phyloP scores from a whole-genome alignment of 257 asterid species.

The Primulina huaijiensis region DNA sequence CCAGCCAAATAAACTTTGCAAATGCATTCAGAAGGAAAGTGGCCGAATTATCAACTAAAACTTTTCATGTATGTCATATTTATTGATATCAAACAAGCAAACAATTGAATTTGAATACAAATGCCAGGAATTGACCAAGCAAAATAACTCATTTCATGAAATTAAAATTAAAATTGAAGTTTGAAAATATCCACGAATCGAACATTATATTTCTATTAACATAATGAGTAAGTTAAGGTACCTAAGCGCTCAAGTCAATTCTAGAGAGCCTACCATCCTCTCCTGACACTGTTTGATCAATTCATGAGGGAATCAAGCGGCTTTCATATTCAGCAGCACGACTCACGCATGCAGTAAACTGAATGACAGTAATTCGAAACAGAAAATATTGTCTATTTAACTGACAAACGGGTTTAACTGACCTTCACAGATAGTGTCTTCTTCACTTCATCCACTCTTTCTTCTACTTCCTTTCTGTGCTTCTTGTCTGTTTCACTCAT shows the following conservation, averaged over 20 bases:
- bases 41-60: slow-evolving; percentile 14
- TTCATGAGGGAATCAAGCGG: slow-evolving; percentile 15
- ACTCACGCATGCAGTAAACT: not conserved
- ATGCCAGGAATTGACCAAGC: not conserved
- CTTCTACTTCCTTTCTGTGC: slow-evolving; percentile 82
- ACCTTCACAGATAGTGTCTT: slow-evolving; percentile 80
- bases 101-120: not conserved
- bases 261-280: slow-evolving; percentile 2
- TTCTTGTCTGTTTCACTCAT: slow-evolving; percentile 78
- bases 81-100: slow-evolving; percentile 1
- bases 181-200: not conserved
- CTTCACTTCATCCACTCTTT: slow-evolving; percentile 71
- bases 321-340: slow-evolving; percentile 19
- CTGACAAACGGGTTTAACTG: slow-evolving; percentile 33
- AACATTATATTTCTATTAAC: not conserved
- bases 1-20: not conserved
- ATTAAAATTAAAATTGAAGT: not conserved
- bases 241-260: slow-evolving; percentile 14
- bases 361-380: not conserved
- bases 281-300: not conserved
- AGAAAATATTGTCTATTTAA: slow-evolving; percentile 20
- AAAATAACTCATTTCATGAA: not conserved
- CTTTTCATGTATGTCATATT: not conserved
- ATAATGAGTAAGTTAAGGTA: not conserved
- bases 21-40: slow-evolving; percentile 15